Percentiles rank a stretch among this genome's conserved stretches.
These are phyloP conservation scores for Sanghuangporus weigelae DNA, from an alignment of 1,284 basidiomycete genomes.

Conservation along the genomic window DNA sequence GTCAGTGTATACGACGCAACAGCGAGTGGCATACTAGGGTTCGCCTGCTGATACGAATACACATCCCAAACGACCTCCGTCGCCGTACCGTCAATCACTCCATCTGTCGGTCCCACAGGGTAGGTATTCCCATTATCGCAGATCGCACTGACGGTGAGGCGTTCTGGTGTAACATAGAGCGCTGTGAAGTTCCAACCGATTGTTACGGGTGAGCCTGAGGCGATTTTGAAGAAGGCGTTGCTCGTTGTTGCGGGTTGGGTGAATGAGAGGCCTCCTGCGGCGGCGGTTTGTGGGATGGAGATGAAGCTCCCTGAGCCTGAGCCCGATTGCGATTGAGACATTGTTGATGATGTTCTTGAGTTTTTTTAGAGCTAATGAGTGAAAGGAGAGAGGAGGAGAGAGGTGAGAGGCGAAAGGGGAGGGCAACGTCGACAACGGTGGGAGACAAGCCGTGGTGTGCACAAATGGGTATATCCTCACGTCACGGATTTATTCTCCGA, in stretches of 20 bases:
- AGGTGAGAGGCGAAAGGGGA: background rate
- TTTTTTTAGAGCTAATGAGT: background rate
- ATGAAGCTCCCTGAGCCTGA: conserved; percentile 18
- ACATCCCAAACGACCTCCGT: conserved; percentile 79
- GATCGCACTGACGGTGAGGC: conserved; percentile 76
- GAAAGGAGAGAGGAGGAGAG: background rate
- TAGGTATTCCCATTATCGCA: conserved; percentile 87
- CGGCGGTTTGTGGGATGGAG: conserved; percentile 48
- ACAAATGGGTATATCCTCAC: background rate
- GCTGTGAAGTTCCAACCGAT: conserved; percentile 90
- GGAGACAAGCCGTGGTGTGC: background rate
- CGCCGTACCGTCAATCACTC: conserved; percentile 64
- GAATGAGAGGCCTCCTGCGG: conserved; percentile 64
- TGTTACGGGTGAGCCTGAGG: conserved; percentile 65
- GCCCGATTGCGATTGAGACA: conserved; percentile 3
- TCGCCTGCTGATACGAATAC: conserved; percentile 65
- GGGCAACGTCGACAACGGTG: conserved; percentile 5
- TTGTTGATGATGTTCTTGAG: background rate
- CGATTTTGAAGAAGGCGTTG: conserved; percentile 85
- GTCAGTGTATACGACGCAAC: conserved; percentile 72
- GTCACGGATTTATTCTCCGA: background rate
- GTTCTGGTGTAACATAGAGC: conserved; percentile 60
- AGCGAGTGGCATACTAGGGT: conserved; percentile 64
- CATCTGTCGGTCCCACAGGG: conserved; percentile 74
- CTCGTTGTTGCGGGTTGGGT: conserved; percentile 75